phyloP scores from a whole-genome alignment of 2,329 filamentous ascomycete genomes.

The Teratosphaeria epicoccoides region DNA sequence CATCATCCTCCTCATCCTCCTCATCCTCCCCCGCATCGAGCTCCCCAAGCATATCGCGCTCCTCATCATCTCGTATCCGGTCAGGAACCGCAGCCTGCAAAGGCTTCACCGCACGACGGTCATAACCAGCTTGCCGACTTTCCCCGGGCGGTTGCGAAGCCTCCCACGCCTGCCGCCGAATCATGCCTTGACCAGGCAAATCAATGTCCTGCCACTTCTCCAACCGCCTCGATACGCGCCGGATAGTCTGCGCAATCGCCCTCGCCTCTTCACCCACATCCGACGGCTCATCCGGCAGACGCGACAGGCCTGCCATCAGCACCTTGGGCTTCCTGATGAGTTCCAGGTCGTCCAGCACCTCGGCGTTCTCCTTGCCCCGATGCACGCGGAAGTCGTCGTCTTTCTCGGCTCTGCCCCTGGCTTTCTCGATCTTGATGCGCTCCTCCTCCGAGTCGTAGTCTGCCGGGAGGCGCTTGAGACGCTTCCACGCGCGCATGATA shows the following conservation, averaged over 20 bases:
- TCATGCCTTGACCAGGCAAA: conserved; percentile 19
- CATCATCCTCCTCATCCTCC: conserved; percentile 25
- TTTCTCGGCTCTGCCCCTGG: conserved; percentile 24
- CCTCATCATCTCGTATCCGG: conserved; percentile 28
- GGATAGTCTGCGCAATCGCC: conserved; percentile 55
- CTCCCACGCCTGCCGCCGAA: conserved; percentile 15
- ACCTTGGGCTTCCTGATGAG: conserved; percentile 14
- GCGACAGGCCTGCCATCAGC: conserved; percentile 45
- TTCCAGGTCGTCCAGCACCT: conserved; percentile 15
- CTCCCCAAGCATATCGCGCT: conserved; percentile 28
- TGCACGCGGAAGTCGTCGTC: conserved; percentile 24
- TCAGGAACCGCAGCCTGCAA: conserved; percentile 3
- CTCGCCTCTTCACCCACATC: conserved; percentile 68
- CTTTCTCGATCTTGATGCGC: conserved; percentile 17
- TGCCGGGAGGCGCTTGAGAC: conserved; percentile 42
- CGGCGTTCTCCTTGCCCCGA: conserved; percentile 22
- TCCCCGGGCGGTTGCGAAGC: conserved; percentile 2
- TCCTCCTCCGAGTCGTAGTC: conserved; percentile 40
- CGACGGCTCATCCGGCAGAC: conserved; percentile 50
- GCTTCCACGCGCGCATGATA: conserved; percentile 55
- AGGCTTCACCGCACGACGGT: neutral
- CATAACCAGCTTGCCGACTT: neutral
- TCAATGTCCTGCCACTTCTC: conserved; percentile 51
- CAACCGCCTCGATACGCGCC: conserved; percentile 54
- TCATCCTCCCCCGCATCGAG: conserved; percentile 28